Base-by-base conservation (phyloP, 768 basidiomycete species). In the Rhizopogon rudus region DNA sequence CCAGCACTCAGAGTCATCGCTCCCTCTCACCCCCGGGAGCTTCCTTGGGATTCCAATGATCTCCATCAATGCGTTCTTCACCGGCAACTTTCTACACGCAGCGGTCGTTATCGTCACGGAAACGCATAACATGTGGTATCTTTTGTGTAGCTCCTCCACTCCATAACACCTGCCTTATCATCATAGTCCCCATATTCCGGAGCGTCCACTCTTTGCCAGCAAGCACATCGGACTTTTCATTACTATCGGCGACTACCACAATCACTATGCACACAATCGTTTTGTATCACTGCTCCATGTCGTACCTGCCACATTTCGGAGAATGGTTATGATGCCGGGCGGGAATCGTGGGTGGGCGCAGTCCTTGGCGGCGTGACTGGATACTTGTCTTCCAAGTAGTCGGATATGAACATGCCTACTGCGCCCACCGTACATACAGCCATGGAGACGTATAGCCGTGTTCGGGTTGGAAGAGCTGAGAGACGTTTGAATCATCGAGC, bases 381-480 rank as follows among this genome's bases (percentile, higher is more conserved):
- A 66, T 74, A 53, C 17, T 65, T 71, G 54, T 73, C 73, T 61
- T 85, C 82, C 40, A 85, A 65, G 51, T 76, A 75, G 61, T 83
- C 74, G 40, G 84, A 82, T 41, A 77, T 59, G 39, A 72, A 60
- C 28, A 84, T 60, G 16, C 84, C 84, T 20, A 66, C 67, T 8
- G 66, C 71, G 10, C 77, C 82, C 28, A 83, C 64, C 4, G 73
- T 63, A 57, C 77, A 82, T 45, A 79, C 64, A 5, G 69, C 76
- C 55, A 82, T 68, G 5, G 81, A 81, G 44, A 84, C 61, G 51
- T 72, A 69, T 29, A 83, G 71, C 37, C 84, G 80, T 40, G 81
- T 81, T 29, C 72, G 68, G 28, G 82, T 68, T 10, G 84, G 80
- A 33, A 86, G 73, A 41, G 76, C 84, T 85, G 45, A 50, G 29